phyloP scores from a whole-genome alignment of 2,329 filamentous ascomycete species.

The Xylariaceae sp. region DNA sequence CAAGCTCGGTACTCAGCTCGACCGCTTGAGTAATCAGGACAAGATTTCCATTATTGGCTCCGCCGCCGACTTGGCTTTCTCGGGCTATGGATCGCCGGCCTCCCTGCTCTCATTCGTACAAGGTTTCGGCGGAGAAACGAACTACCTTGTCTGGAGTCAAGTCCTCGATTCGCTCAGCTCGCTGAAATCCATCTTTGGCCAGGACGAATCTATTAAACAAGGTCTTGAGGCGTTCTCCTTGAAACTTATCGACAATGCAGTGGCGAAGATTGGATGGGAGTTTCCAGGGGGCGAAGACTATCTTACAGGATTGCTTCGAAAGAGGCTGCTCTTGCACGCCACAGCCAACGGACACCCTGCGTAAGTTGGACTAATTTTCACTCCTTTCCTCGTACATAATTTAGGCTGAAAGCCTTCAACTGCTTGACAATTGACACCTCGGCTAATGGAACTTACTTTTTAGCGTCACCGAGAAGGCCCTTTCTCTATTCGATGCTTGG shows the following conservation, averaged over 20 bases:
- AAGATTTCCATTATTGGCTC: conserved; percentile 91
- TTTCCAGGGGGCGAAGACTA: conserved; percentile 74
- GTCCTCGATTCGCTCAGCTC: conserved; percentile 70
- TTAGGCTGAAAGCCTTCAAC: not conserved
- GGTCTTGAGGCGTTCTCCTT: conserved; percentile 74
- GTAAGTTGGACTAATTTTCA: conserved; percentile 41
- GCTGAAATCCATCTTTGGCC: conserved; percentile 79
- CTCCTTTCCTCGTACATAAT: not conserved
- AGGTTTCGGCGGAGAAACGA: conserved; percentile 74
- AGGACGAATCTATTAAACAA: conserved; percentile 63
- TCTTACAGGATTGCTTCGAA: conserved; percentile 74
- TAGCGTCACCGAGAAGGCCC: conserved; percentile 66
- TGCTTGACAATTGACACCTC: not conserved
- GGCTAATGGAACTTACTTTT: conserved; percentile 18
- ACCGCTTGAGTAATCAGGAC: conserved; percentile 74
- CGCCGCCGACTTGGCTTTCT: conserved; percentile 79
- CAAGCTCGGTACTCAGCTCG: conserved; percentile 71
- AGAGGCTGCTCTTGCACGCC: conserved; percentile 70
- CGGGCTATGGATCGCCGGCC: conserved; percentile 76
- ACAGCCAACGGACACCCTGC: conserved; percentile 69
- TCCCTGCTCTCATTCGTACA: conserved; percentile 78
- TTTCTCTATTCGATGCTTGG: conserved; percentile 76
- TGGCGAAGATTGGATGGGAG: conserved; percentile 80
- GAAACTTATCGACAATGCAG: conserved; percentile 67
- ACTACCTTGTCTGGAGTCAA: conserved; percentile 86